A percentile compares a stretch with the other conserved stretches of the same genome.
Evolutionary conservation across 1,284 basidiomycete species (phyloP).

Genomic region (Sporisorium sorghi): DNA sequence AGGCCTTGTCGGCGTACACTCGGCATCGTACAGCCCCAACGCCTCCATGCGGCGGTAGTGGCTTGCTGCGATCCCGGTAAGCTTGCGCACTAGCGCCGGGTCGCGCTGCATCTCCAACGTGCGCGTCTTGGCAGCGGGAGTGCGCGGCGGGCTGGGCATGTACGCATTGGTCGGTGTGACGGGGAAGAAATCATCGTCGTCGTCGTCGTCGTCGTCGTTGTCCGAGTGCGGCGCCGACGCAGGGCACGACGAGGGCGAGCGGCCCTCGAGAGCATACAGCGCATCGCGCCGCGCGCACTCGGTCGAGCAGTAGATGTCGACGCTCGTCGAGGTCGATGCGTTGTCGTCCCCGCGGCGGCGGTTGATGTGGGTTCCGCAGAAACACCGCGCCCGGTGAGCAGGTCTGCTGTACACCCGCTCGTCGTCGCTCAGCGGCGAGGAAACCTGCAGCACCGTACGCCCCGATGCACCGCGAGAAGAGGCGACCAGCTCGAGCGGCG

Average conservation of each 20-base stretch:
- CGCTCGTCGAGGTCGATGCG: slow-evolving; percentile 7
- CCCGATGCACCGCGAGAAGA: slow-evolving; percentile 4
- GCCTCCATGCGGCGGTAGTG: slow-evolving; percentile 45
- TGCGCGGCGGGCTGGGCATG: slow-evolving; percentile 25
- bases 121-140: slow-evolving; percentile 19
- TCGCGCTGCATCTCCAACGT: neutral
- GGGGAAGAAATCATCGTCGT: slow-evolving; percentile 37
- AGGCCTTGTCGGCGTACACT: slow-evolving; percentile 21
- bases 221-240: slow-evolving; percentile 22
- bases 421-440: slow-evolving; percentile 4
- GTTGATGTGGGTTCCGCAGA: slow-evolving; percentile 29
- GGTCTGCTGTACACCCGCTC: slow-evolving; percentile 27
- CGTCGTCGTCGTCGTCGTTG: slow-evolving; percentile 33
- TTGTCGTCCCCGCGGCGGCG: slow-evolving; percentile 11
- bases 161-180: slow-evolving; percentile 38
- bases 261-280: slow-evolving; percentile 35
- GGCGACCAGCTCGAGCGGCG: slow-evolving; percentile 19
- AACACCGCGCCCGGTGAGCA: slow-evolving; percentile 20
- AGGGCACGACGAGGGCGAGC: slow-evolving; percentile 14
- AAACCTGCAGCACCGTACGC: neutral
- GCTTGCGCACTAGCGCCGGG: slow-evolving; percentile 13
- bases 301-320: slow-evolving; percentile 42
- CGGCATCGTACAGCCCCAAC: slow-evolving; percentile 32
- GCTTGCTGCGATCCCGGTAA: slow-evolving; percentile 24
- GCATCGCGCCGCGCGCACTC: slow-evolving; percentile 35